Conservation (phyloP, 2,329 filamentous ascomycete genomes). For the Fusarium sublunatum region DNA sequence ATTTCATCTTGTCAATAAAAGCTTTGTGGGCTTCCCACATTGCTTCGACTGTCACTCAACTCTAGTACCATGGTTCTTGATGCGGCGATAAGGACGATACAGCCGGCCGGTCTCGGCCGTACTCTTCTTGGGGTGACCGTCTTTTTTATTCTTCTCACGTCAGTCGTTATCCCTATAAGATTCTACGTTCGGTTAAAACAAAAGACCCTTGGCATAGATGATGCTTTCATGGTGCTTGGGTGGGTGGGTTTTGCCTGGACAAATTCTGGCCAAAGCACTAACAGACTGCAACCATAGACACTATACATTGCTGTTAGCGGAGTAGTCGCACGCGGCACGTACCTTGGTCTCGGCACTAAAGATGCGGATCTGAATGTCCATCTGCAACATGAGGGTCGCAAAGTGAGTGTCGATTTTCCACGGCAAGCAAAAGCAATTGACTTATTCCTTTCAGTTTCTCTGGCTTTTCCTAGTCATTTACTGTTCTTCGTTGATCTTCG, state of each 20-base stretch:
- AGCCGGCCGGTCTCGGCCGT: slow-evolving; percentile 18
- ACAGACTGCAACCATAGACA: background rate
- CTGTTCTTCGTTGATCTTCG: slow-evolving; percentile 19
- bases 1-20: too few species aligned
- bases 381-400: slow-evolving; percentile 18
- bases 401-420: background rate
- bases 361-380: slow-evolving; percentile 16
- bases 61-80: slow-evolving; percentile 15
- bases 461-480: slow-evolving; percentile 24
- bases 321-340: background rate
- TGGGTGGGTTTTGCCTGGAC: slow-evolving; percentile 18
- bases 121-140: slow-evolving; percentile 10
- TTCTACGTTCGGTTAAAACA: slow-evolving; percentile 11
- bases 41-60: background rate
- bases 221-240: slow-evolving; percentile 30
- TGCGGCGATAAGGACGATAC: slow-evolving; percentile 7
- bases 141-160: slow-evolving; percentile 7
- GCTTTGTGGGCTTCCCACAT: too few species aligned
- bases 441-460: slow-evolving; percentile 6
- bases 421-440: background rate
- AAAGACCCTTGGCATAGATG: slow-evolving; percentile 23
- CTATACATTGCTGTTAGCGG: slow-evolving; percentile 17
- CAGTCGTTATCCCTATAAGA: slow-evolving; percentile 10
- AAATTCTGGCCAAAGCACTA: background rate
- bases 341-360: slow-evolving; percentile 17